These are phyloP conservation scores for Sanghuangporus sanghuang DNA, from an alignment of 1,284 basidiomycete species.

Conservation along the genomic window DNA sequence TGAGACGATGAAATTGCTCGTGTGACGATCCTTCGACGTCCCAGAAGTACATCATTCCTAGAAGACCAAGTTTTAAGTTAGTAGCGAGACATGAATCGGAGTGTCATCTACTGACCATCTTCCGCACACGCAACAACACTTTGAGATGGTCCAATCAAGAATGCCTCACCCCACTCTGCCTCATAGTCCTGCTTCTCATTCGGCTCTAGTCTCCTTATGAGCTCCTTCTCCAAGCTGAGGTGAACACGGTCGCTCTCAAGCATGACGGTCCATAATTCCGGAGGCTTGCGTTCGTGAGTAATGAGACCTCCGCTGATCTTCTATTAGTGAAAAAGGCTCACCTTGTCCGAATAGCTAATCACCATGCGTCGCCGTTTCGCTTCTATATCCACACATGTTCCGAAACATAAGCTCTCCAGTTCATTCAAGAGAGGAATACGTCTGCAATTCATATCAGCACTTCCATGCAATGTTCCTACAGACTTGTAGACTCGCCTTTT, in stretches of 20 bases:
- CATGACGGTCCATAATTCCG: conserved; percentile 13
- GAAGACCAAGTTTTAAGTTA: background rate
- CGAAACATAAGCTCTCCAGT: conserved; percentile 9
- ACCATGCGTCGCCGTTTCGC: background rate
- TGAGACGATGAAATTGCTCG: background rate
- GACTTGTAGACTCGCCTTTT: background rate
- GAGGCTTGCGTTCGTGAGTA: background rate
- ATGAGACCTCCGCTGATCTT: background rate
- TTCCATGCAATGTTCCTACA: background rate
- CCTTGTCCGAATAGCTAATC: conserved; percentile 10
- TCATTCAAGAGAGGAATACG: conserved; percentile 11
- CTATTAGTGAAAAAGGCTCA: background rate
- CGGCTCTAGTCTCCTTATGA: background rate
- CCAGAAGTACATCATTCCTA: conserved; percentile 14
- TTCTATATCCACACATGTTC: background rate
- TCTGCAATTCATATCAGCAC: background rate
- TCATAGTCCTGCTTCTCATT: conserved; percentile 2
- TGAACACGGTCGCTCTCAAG: background rate
- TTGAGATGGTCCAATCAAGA: conserved; percentile 10
- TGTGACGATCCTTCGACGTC: background rate
- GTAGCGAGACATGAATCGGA: background rate
- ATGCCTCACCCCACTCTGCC: conserved; percentile 13
- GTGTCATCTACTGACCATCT: conserved; percentile 4
- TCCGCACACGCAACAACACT: conserved; percentile 5
- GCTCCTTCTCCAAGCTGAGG: conserved; percentile 1